Base-by-base conservation (phyloP, 148 eudicot genomes). In the Rhododendron simsii region DNA sequence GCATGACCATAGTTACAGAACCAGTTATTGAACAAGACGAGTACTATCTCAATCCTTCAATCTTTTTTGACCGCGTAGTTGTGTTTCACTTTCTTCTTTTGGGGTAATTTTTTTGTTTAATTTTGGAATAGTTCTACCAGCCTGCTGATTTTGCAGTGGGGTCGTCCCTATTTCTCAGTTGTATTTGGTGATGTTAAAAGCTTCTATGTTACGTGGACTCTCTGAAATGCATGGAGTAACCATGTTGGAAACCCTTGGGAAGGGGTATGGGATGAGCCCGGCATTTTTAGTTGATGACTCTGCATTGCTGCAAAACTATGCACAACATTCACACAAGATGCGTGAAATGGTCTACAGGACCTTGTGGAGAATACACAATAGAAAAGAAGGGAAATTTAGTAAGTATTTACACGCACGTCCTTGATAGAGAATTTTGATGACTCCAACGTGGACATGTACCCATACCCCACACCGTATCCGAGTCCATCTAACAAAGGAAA, bases 1-100 rank as follows among this genome's bases (percentile, higher is more conserved):
- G 95, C 86, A 93, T 91, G 96, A 88, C 93, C 80, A 95, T 94
- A 89, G 93, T 97, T 84, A 80, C 94, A 23, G 95, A 94, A 87
- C 96, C 95, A 53, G 90, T 89, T 67, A 74, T 88, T 33, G 93
- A 90, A 73, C 93, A 90, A 81, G 92, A 92, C 89, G 92, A 94
- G 99, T 96, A 96, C 86, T 83, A 79, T 87, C 93, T 91, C 84
- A 63, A 90, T 87, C 93, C 94, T 90, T 63, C 77, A 51, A 65
- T 69, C 85, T 89, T 91, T 67, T 30, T 86, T 88, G 75, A 86
- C 74, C 77, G 4, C 75, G 2, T 7, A 81, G 69, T 53, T 85
- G 15, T 45, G 14, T 81, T 83, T 11, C 57, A 28, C 3, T 75
- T n/a, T 71, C 76, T 30, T 71, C 39, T 30, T 30, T 84, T 61